Evolutionary conservation across 2,329 filamentous ascomycete genomes (phyloP).

Genomic region (Hypoxylon sp.): DNA sequence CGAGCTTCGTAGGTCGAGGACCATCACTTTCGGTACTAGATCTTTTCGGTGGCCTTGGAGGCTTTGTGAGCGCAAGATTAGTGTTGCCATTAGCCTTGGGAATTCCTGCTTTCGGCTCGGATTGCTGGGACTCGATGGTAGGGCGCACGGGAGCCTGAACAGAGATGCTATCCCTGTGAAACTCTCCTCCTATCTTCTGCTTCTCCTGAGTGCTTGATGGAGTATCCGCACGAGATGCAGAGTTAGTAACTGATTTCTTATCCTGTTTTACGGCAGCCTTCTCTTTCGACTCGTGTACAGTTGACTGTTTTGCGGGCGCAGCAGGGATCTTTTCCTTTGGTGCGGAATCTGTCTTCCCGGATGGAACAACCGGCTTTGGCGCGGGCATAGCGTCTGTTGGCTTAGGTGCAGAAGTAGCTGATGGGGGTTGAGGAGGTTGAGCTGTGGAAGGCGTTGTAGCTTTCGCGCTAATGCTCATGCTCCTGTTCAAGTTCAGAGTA

Average conservation of each 20-base stretch:
- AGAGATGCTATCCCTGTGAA: conserved; percentile 51
- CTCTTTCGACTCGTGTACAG: conserved; percentile 25
- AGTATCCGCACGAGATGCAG: conserved; percentile 35
- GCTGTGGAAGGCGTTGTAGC: conserved; percentile 37
- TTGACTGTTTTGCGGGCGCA: conserved; percentile 24
- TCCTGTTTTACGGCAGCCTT: conserved; percentile 15
- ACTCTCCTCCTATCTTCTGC: conserved; percentile 34
- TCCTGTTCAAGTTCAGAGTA: conserved; percentile 53
- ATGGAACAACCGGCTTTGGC: conserved; percentile 26
- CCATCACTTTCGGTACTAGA: conserved; percentile 52
- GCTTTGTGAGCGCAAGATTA: conserved; percentile 39
- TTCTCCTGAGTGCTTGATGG: conserved; percentile 42
- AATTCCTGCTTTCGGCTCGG: conserved; percentile 43
- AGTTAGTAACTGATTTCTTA: conserved; percentile 23
- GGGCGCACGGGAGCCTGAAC: conserved; percentile 50
- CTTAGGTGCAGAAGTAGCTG: conserved; percentile 19
- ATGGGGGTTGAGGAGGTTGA: conserved; percentile 21
- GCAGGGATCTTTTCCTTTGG: conserved; percentile 23
- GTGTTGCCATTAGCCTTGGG: conserved; percentile 46
- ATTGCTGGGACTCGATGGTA: conserved; percentile 49
- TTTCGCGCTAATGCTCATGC: conserved; percentile 46
- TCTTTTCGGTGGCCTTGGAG: conserved; percentile 47
- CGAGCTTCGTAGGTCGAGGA: conserved; percentile 52
- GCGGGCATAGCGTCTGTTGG: conserved; percentile 19
- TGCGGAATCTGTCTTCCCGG: conserved; percentile 15